These are phyloP conservation scores for Mortierella sp. DNA, from an alignment of 371 early-diverging fungal species.

Conservation along the genomic window DNA sequence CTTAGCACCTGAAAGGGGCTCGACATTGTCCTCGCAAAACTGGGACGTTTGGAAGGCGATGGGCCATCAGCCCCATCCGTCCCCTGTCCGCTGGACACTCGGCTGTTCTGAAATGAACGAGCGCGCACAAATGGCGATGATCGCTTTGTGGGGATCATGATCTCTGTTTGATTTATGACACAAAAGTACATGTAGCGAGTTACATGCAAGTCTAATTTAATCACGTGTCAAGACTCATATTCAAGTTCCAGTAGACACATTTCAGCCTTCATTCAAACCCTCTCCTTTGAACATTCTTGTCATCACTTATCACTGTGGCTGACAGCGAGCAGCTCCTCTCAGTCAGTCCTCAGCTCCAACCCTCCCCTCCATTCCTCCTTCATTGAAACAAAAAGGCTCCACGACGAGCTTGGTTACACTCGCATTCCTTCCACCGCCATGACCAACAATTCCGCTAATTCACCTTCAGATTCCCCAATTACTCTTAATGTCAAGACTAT, in stretches of 20 bases:
- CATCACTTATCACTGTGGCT: slow-evolving; percentile 30
- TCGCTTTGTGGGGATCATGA: slow-evolving; percentile 48
- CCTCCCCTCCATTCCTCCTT: background rate
- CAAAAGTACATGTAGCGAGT: too few species aligned
- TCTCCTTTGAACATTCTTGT: slow-evolving; percentile 1
- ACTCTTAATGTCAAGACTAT: slow-evolving; percentile 67
- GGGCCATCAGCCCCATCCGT: slow-evolving; percentile 6
- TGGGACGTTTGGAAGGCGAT: slow-evolving; percentile 33
- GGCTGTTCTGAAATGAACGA: slow-evolving; percentile 33
- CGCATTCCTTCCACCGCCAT: slow-evolving; percentile 1
- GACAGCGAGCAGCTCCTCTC: slow-evolving; percentile 11
- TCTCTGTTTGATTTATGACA: background rate
- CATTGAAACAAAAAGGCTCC: background rate
- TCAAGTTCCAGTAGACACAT: background rate
- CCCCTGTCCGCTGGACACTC: slow-evolving; percentile 6
- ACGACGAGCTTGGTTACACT: background rate
- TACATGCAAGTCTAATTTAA: background rate
- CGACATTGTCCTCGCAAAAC: slow-evolving; percentile 36
- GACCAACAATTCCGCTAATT: slow-evolving; percentile 4
- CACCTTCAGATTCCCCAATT: slow-evolving; percentile 54
- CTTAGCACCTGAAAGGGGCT: slow-evolving; percentile 51
- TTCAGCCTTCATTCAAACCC: background rate
- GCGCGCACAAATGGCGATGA: slow-evolving; percentile 50
- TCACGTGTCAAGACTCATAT: background rate
- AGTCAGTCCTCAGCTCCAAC: background rate